Percentiles rank a stretch among this genome's conserved stretches.
These are phyloP conservation scores for Helotiales sp. DNA, from an alignment of 2,329 filamentous ascomycete genomes.

Conservation along the genomic window DNA sequence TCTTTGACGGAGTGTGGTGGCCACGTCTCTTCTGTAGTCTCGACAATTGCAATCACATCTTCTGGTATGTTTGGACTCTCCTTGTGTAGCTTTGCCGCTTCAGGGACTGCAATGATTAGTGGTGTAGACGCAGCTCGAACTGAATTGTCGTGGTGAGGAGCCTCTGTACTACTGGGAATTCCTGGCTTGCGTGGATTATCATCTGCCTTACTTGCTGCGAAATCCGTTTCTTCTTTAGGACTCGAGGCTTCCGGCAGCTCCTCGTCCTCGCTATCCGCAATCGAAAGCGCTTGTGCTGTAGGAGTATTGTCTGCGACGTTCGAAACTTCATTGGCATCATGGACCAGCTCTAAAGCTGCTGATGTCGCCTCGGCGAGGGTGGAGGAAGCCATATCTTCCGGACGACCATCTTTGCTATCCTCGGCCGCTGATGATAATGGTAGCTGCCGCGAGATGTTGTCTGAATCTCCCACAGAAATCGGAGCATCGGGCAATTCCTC, in stretches of 20 bases:
- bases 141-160: background rate
- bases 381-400: too few species aligned
- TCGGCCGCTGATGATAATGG: too few species aligned
- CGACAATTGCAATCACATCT: background rate
- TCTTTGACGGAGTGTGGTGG: background rate
- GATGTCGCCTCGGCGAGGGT: too few species aligned
- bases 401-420: too few species aligned
- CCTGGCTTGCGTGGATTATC: background rate
- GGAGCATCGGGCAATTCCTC: background rate
- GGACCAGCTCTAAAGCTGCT: too few species aligned
- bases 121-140: too few species aligned
- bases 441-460: too few species aligned
- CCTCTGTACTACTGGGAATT: background rate
- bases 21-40: background rate
- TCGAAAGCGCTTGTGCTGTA: background rate
- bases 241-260: background rate
- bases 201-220: background rate
- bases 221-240: background rate
- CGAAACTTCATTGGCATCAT: too few species aligned
- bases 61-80: background rate
- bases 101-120: too few species aligned
- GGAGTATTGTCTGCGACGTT: background rate
- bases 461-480: background rate
- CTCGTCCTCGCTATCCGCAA: background rate
- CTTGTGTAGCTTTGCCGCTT: too few species aligned